Percentiles rank a stretch among this genome's conserved stretches.
Conservation (phyloP, 1,284 basidiomycete species). For the Volvariella surrecta region DNA sequence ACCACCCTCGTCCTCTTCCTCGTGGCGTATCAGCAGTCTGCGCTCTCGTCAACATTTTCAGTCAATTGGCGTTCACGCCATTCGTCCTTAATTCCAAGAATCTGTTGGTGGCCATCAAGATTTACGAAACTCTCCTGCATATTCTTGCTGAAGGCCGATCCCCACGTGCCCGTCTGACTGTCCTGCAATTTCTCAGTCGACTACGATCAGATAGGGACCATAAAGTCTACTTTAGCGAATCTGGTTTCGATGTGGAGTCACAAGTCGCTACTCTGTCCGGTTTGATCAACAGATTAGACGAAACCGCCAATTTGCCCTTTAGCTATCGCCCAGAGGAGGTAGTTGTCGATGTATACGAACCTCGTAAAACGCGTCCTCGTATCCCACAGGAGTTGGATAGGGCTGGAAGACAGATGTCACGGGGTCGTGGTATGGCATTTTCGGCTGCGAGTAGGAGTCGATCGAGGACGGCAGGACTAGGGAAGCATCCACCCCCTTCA, state of each 20-base stretch:
- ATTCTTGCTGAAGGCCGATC: slow-evolving; percentile 40
- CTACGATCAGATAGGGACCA: slow-evolving; percentile 91
- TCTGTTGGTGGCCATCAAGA: slow-evolving; percentile 37
- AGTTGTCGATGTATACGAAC: slow-evolving; percentile 27
- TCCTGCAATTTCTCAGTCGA: slow-evolving; percentile 85
- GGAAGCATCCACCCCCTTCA: slow-evolving; percentile 10
- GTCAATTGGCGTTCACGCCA: slow-evolving; percentile 62
- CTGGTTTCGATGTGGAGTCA: slow-evolving; percentile 44
- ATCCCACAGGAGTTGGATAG: slow-evolving; percentile 35
- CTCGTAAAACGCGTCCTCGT: slow-evolving; percentile 38
- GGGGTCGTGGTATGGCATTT: slow-evolving; percentile 40
- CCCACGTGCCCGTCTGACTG: slow-evolving; percentile 57
- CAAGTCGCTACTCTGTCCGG: slow-evolving; percentile 42
- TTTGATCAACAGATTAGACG: slow-evolving; percentile 31
- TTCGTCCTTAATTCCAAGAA: slow-evolving; percentile 37
- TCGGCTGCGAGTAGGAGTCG: slow-evolving; percentile 59
- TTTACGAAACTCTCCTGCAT: slow-evolving; percentile 44
- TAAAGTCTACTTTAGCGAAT: slow-evolving; percentile 63
- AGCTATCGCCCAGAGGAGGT: slow-evolving; percentile 14
- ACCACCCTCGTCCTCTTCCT: slow-evolving; percentile 24
- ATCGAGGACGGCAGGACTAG: slow-evolving; percentile 38
- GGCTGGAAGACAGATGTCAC: slow-evolving; percentile 45
- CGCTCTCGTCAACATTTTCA: slow-evolving; percentile 59
- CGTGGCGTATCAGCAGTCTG: slow-evolving; percentile 52
- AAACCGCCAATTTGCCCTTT: slow-evolving; percentile 9